Evolutionary conservation across 78 protist species (phyloP).

Genomic region (Dictyostelium capitatum): DNA sequence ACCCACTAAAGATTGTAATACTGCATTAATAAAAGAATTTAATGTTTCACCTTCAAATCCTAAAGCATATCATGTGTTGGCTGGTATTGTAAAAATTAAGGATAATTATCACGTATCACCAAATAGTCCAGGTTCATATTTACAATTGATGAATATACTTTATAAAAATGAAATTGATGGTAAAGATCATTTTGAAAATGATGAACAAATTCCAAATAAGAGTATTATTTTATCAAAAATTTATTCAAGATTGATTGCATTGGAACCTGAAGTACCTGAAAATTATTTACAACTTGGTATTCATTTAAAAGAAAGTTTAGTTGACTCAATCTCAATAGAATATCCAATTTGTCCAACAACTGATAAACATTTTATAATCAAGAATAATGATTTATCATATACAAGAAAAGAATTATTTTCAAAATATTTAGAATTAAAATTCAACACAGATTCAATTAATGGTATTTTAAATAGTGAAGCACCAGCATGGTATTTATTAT

Average conservation of each 20-base stretch:
- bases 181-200: too few species aligned
- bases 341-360: neutral
- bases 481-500: neutral
- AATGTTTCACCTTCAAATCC: neutral
- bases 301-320: neutral
- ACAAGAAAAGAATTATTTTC: neutral
- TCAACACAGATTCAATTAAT: neutral
- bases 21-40: neutral
- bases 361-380: neutral
- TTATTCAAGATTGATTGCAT: neutral
- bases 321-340: neutral
- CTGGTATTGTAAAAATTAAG: neutral
- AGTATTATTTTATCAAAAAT: neutral
- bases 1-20: neutral
- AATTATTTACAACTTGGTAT: neutral
- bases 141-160: too few species aligned
- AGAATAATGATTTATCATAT: neutral
- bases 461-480: neutral
- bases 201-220: neutral
- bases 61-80: neutral
- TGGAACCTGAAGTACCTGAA: neutral
- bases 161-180: too few species aligned
- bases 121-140: neutral
- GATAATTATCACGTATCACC: neutral
- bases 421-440: too few species aligned